phyloP scores from a whole-genome alignment of 2,329 filamentous ascomycete species.

The Scedosporium minutisporum region DNA sequence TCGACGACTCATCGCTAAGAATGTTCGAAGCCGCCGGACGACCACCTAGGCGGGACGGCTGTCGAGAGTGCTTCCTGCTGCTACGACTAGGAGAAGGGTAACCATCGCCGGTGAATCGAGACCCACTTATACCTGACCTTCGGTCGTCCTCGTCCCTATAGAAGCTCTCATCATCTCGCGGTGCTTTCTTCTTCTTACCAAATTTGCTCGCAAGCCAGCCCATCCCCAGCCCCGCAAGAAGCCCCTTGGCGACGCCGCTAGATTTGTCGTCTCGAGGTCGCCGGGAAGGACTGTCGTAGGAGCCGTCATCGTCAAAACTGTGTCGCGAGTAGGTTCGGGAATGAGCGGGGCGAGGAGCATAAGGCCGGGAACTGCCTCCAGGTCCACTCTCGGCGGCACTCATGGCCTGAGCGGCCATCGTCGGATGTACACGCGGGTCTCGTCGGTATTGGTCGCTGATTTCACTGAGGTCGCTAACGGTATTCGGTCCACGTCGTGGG shows the following conservation, averaged over 20 bases:
- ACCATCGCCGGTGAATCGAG: slow-evolving; percentile 61
- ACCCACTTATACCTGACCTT: slow-evolving; percentile 51
- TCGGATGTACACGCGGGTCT: slow-evolving; percentile 14
- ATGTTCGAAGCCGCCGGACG: slow-evolving; percentile 7
- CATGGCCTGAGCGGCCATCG: slow-evolving; percentile 22
- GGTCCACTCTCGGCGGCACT: slow-evolving; percentile 32
- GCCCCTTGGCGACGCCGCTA: slow-evolving; percentile 44
- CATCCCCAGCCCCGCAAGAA: slow-evolving; percentile 53
- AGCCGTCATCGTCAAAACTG: slow-evolving; percentile 27
- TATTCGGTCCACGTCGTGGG: slow-evolving; percentile 23
- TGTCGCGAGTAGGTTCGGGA: slow-evolving; percentile 31
- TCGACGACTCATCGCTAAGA: slow-evolving; percentile 17
- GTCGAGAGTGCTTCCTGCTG: background rate
- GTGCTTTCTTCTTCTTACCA: slow-evolving; percentile 40
- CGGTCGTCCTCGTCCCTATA: slow-evolving; percentile 38
- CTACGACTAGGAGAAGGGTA: slow-evolving; percentile 38
- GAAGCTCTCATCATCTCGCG: slow-evolving; percentile 37
- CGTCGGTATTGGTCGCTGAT: slow-evolving; percentile 24
- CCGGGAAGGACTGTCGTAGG: slow-evolving; percentile 45
- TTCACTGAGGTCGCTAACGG: slow-evolving; percentile 44
- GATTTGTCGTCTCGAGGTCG: slow-evolving; percentile 34
- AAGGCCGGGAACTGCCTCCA: slow-evolving; percentile 26
- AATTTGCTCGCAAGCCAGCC: slow-evolving; percentile 61
- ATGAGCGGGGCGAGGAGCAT: slow-evolving; percentile 36
- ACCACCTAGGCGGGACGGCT: background rate